Conservation (phyloP, 2,329 filamentous ascomycete species). For the Monosporascus sp. region DNA sequence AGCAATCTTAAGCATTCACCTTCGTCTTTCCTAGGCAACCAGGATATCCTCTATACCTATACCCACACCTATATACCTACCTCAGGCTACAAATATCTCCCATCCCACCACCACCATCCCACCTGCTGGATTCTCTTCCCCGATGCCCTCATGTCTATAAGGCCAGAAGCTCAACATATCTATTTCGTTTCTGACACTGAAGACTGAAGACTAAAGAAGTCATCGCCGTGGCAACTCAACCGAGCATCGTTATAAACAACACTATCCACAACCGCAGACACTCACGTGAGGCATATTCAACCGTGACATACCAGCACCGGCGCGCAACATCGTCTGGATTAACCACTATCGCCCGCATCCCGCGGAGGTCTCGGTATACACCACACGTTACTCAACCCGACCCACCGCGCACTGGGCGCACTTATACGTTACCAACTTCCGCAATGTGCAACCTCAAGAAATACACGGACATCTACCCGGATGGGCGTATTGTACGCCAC, state of each 20-base stretch:
- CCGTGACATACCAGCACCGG: constrained; percentile 8
- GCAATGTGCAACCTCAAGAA: constrained; percentile 46
- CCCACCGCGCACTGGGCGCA: constrained; percentile 19
- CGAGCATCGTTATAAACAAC: constrained; percentile 22
- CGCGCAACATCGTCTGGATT: constrained; percentile 7
- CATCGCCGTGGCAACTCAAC: constrained; percentile 17
- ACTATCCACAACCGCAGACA: constrained; percentile 15
- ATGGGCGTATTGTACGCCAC: constrained; percentile 35
- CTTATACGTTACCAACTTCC: constrained; percentile 21
- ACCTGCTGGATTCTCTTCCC: constrained; percentile 4
- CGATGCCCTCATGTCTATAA: constrained; percentile 19
- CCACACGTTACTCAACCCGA: constrained; percentile 18
- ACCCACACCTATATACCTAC: neutral
- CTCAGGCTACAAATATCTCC: neutral
- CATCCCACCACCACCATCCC: constrained; percentile 1
- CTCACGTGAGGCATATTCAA: constrained; percentile 9
- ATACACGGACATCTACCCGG: constrained; percentile 42
- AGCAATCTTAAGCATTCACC: no score
- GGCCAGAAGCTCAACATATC: constrained; percentile 12
- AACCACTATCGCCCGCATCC: constrained; percentile 4
- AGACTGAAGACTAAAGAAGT: constrained; percentile 7
- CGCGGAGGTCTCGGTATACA: constrained; percentile 9
- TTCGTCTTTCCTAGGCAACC: no score
- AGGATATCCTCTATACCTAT: neutral
- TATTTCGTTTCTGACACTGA: constrained; percentile 15